These are phyloP conservation scores for Cladophialophora immunda DNA, from an alignment of 2,329 filamentous ascomycete genomes.

Conservation along the genomic window DNA sequence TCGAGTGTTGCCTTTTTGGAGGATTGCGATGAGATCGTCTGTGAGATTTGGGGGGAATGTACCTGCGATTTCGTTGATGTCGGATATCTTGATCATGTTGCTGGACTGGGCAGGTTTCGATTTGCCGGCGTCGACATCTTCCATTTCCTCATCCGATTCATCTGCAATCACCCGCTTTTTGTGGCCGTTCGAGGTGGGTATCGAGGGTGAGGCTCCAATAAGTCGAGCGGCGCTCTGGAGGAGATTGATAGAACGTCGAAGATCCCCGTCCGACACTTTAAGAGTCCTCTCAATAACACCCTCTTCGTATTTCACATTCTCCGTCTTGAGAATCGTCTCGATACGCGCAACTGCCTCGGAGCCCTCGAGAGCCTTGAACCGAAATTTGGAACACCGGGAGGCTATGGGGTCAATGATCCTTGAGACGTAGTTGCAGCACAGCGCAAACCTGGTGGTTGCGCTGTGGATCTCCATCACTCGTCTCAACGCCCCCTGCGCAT, in stretches of 20 bases:
- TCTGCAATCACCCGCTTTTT: slow-evolving; percentile 57
- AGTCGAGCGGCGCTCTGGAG: slow-evolving; percentile 92
- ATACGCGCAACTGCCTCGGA: slow-evolving; percentile 81
- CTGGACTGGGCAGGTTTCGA: slow-evolving; percentile 46
- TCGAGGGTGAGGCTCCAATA: slow-evolving; percentile 69
- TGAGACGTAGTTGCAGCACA: slow-evolving; percentile 99
- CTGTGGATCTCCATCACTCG: slow-evolving; percentile 98
- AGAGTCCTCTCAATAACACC: slow-evolving; percentile 87
- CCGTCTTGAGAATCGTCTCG: slow-evolving; percentile 80
- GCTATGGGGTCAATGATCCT: slow-evolving; percentile 97
- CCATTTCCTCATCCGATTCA: slow-evolving; percentile 69
- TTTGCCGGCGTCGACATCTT: slow-evolving; percentile 50
- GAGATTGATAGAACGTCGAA: slow-evolving; percentile 95
- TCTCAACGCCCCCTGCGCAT: slow-evolving; percentile 86
- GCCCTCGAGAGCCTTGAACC: slow-evolving; percentile 95
- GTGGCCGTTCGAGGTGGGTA: slow-evolving; percentile 45
- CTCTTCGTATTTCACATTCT: slow-evolving; percentile 77
- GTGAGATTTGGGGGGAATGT: slow-evolving; percentile 84
- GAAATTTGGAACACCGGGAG: slow-evolving; percentile 91
- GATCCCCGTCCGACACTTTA: slow-evolving; percentile 87
- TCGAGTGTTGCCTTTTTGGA: slow-evolving; percentile 76
- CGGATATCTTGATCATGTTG: slow-evolving; percentile 73
- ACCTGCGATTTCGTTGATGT: slow-evolving; percentile 93
- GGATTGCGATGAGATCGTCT: slow-evolving; percentile 65
- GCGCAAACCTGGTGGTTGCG: slow-evolving; percentile 94